Conservation (phyloP, 768 basidiomycete genomes). For the Amyloporia xantha region DNA sequence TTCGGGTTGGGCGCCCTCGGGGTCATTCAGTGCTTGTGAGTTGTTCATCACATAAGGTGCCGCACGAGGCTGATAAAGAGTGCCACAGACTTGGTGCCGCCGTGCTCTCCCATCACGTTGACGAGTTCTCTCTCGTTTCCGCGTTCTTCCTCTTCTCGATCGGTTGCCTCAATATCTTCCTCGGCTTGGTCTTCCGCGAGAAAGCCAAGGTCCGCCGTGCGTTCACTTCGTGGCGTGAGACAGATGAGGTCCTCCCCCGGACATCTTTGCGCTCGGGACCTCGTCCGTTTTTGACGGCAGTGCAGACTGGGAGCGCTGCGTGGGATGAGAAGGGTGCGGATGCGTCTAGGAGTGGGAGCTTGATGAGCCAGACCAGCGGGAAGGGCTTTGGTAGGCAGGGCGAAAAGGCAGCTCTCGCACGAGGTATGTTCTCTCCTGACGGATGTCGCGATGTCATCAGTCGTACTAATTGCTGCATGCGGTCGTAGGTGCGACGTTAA, state of each 20-base stretch:
- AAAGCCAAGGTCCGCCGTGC: slow-evolving; percentile 58
- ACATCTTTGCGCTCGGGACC: slow-evolving; percentile 19
- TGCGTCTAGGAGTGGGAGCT: slow-evolving; percentile 14
- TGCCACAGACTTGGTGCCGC: slow-evolving; percentile 47
- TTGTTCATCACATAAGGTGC: slow-evolving; percentile 1
- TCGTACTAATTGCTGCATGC: not conserved
- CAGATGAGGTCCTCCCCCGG: slow-evolving; percentile 33
- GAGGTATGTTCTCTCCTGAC: slow-evolving; percentile 35
- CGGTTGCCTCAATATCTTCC: slow-evolving; percentile 78
- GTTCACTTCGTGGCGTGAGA: slow-evolving; percentile 62
- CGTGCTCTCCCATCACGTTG: slow-evolving; percentile 58
- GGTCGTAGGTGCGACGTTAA: slow-evolving; percentile 43
- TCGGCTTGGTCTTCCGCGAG: slow-evolving; percentile 68
- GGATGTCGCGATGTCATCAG: not conserved
- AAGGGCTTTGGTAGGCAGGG: slow-evolving; percentile 79
- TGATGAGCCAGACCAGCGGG: slow-evolving; percentile 25
- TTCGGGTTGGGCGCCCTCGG: slow-evolving; percentile 88
- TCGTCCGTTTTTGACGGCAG: slow-evolving; percentile 1
- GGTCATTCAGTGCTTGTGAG: slow-evolving; percentile 68
- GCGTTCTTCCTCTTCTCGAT: slow-evolving; percentile 90
- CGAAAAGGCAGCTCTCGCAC: slow-evolving; percentile 67
- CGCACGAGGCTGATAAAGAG: no score
- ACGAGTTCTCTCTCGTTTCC: slow-evolving; percentile 83
- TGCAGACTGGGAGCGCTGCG: slow-evolving; percentile 8
- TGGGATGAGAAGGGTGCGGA: slow-evolving; percentile 13